These are phyloP conservation scores for Rheum nobile DNA, from an alignment of 148 eudicot genomes.

Conservation along the genomic window DNA sequence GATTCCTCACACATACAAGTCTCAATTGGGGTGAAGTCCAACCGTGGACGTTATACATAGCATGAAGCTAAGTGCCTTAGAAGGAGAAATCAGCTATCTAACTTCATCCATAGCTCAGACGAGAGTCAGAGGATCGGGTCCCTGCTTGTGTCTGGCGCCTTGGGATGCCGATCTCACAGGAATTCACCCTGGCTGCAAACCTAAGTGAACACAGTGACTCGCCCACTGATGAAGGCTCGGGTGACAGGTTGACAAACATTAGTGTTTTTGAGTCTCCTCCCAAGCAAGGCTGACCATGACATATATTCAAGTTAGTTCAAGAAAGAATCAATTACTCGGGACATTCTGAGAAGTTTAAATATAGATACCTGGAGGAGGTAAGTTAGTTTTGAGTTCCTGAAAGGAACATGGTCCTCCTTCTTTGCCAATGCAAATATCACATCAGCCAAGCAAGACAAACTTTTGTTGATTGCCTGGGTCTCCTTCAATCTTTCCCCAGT, in stretches of 20 bases:
- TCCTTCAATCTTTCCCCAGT: slow-evolving; percentile 74
- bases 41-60: background rate
- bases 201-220: slow-evolving; percentile 63
- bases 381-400: slow-evolving; percentile 67
- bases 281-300: slow-evolving; percentile 49
- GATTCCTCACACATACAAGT: background rate
- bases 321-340: background rate
- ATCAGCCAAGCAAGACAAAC: slow-evolving; percentile 60
- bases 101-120: slow-evolving; percentile 47
- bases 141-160: slow-evolving; percentile 45
- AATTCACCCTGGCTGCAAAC: slow-evolving; percentile 67
- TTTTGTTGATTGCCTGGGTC: slow-evolving; percentile 76
- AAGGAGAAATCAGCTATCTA: background rate
- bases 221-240: slow-evolving; percentile 48
- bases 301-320: background rate
- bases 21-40: background rate
- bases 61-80: background rate
- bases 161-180: slow-evolving; percentile 69
- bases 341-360: background rate
- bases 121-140: slow-evolving; percentile 40
- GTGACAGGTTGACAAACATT: slow-evolving; percentile 71
- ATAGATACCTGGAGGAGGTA: slow-evolving; percentile 56
- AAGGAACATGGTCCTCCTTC: slow-evolving; percentile 78
- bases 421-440: slow-evolving; percentile 69
- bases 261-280: slow-evolving; percentile 75